These are phyloP conservation scores for Athelia psychrophila DNA, from an alignment of 1,284 basidiomycete species.

Conservation along the genomic window DNA sequence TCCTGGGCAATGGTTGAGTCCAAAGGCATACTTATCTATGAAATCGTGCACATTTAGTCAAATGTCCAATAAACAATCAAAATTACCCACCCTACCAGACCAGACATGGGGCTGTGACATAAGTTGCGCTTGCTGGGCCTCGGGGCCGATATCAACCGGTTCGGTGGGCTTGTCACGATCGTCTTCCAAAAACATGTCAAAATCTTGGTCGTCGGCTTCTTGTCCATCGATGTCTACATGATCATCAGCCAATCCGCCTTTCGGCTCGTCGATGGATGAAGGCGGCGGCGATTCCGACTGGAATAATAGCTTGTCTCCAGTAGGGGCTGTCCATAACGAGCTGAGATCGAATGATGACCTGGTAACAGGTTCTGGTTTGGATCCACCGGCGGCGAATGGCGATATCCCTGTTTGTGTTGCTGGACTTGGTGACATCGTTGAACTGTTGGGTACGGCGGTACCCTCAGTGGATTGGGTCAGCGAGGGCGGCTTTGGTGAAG, in stretches of 20 bases:
- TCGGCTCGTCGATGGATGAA: conserved; percentile 27
- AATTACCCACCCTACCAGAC: conserved; percentile 60
- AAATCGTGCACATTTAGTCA: conserved; percentile 8
- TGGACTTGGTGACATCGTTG: conserved; percentile 6
- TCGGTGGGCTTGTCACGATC: conserved; percentile 35
- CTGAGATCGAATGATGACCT: conserved; percentile 67
- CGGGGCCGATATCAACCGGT: conserved; percentile 20
- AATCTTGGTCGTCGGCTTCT: conserved; percentile 69
- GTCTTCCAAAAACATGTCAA: conserved; percentile 78
- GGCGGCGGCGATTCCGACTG: conserved; percentile 25
- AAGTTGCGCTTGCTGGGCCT: conserved; percentile 38
- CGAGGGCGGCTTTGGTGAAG: conserved; percentile 23
- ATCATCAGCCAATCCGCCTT: conserved; percentile 41
- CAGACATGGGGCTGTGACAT: conserved; percentile 60
- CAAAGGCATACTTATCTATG: conserved; percentile 72
- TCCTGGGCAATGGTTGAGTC: conserved; percentile 67
- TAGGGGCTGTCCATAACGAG: conserved; percentile 56
- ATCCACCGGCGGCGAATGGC: conserved; percentile 43
- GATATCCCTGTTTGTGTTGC: conserved; percentile 33
- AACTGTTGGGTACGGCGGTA: conserved; percentile 11
- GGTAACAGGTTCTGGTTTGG: conserved; percentile 37
- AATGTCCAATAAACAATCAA: conserved; percentile 1
- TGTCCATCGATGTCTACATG: conserved; percentile 29
- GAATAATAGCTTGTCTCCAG: neutral
- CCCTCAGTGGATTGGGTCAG: conserved; percentile 20